phyloP scores from a whole-genome alignment of 2,329 filamentous ascomycete species.

The Pseudocercospora macadamiae region DNA sequence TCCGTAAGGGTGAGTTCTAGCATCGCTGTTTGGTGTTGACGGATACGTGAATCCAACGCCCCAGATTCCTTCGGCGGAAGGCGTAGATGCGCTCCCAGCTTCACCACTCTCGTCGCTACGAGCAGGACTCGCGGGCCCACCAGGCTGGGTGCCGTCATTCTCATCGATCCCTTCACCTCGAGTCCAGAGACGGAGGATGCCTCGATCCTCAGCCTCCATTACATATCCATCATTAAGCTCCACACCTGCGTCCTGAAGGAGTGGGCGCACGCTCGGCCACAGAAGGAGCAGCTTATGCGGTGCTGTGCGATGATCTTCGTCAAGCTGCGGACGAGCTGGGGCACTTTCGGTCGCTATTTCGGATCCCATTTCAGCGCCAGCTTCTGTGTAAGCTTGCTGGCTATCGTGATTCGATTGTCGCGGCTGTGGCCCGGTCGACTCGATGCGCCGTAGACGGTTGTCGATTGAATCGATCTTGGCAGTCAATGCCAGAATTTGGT shows the following conservation, averaged over 20 bases:
- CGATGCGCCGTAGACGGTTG: slow-evolving; percentile 30
- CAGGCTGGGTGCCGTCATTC: slow-evolving; percentile 36
- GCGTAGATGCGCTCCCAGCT: slow-evolving; percentile 39
- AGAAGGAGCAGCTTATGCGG: slow-evolving; percentile 74
- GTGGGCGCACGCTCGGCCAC: slow-evolving; percentile 56
- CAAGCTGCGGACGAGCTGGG: slow-evolving; percentile 55
- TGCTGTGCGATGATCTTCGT: slow-evolving; percentile 87
- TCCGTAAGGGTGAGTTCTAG: slow-evolving; percentile 38
- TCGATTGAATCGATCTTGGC: slow-evolving; percentile 33
- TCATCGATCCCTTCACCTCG: slow-evolving; percentile 45
- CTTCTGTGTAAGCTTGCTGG: slow-evolving; percentile 7
- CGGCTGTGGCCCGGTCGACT: slow-evolving; percentile 24
- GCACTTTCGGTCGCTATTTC: slow-evolving; percentile 31
- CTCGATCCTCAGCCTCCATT: slow-evolving; percentile 42
- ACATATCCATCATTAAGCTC: slow-evolving; percentile 40
- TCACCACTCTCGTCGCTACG: slow-evolving; percentile 42
- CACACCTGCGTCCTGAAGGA: slow-evolving; percentile 35
- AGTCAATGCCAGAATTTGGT: slow-evolving; percentile 32
- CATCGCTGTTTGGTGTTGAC: slow-evolving; percentile 34
- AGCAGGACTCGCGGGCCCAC: slow-evolving; percentile 44
- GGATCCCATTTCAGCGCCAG: slow-evolving; percentile 16
- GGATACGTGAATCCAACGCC: slow-evolving; percentile 54
- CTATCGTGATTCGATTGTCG: slow-evolving; percentile 12
- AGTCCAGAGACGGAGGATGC: slow-evolving; percentile 41
- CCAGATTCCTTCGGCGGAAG: slow-evolving; percentile 54